Percentiles rank a stretch among this genome's conserved stretches.
Conservation (phyloP, 352 stramenopile species). For the Pythium dissimile region DNA sequence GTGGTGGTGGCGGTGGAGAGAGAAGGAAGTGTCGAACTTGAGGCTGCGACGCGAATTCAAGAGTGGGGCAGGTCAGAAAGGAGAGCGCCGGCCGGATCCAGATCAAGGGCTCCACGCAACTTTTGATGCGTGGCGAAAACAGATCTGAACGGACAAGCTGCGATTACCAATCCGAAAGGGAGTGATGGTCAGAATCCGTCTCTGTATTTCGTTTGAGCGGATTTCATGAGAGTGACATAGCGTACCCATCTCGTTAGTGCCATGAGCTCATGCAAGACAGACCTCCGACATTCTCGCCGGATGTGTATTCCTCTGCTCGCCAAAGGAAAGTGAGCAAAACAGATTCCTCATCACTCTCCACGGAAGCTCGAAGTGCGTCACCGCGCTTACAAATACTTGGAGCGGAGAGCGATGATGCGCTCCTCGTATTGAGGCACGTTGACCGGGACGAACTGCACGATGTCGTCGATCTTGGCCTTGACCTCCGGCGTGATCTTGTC, state of each 20-base stretch:
- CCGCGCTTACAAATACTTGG: slow-evolving; percentile 18
- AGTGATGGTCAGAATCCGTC: background rate
- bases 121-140: slow-evolving; percentile 1
- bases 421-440: slow-evolving; percentile 18
- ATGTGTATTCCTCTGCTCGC: no score
- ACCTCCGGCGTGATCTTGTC: slow-evolving; percentile 45
- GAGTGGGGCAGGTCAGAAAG: background rate
- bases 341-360: background rate
- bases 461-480: slow-evolving; percentile 44
- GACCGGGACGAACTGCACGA: slow-evolving; percentile 35
- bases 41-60: background rate
- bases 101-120: background rate
- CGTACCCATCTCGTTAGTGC: no score
- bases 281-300: no score
- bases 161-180: background rate
- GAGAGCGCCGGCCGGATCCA: background rate
- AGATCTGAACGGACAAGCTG: background rate
- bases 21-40: background rate
- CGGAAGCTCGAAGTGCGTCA: background rate
- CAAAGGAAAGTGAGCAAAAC: no score
- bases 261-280: no score
- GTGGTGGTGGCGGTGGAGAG: slow-evolving; percentile 18
- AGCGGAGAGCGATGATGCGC: slow-evolving; percentile 18
- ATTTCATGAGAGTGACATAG: no score
- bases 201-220: no score